These are phyloP conservation scores for Helotiales sp. DNA, from an alignment of 2,329 filamentous ascomycete genomes.

Conservation along the genomic window DNA sequence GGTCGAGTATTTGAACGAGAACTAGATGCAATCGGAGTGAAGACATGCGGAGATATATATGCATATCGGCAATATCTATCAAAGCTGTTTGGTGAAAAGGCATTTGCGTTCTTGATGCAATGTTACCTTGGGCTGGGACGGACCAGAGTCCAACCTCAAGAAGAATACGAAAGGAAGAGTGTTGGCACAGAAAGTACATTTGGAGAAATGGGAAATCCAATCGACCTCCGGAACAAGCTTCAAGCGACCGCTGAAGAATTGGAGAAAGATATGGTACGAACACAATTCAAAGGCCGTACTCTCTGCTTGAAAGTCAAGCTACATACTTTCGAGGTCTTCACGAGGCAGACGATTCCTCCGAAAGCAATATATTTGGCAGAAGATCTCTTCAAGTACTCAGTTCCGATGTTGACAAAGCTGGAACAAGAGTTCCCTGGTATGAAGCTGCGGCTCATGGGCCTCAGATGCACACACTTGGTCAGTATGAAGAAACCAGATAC, in stretches of 20 bases:
- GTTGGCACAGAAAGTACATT: constrained; percentile 96
- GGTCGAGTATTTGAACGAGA: constrained; percentile 93
- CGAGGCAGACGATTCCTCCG: constrained; percentile 77
- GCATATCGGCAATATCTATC: constrained; percentile 72
- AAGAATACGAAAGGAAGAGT: constrained; percentile 90
- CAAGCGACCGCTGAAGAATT: constrained; percentile 82
- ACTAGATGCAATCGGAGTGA: constrained; percentile 83
- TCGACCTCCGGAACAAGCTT: constrained; percentile 75
- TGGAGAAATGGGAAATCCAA: constrained; percentile 72
- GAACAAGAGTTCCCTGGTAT: constrained; percentile 82
- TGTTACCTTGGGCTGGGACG: constrained; percentile 86
- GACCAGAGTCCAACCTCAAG: constrained; percentile 82
- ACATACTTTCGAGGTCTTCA: constrained; percentile 90
- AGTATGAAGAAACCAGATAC: constrained; percentile 82
- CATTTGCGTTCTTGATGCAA: constrained; percentile 82
- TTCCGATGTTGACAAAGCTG: constrained; percentile 84
- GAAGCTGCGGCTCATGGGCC: constrained; percentile 82
- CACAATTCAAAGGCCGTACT: constrained; percentile 87
- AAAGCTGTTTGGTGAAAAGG: constrained; percentile 88
- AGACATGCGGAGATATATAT: constrained; percentile 88
- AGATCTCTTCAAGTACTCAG: constrained; percentile 79
- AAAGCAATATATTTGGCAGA: constrained; percentile 75
- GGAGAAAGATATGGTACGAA: constrained; percentile 80
- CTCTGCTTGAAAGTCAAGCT: constrained; percentile 91
- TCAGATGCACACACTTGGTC: constrained; percentile 85